These are phyloP conservation scores for Fallopia convolvulus DNA, from an alignment of 148 eudicot species.

Conservation along the genomic window DNA sequence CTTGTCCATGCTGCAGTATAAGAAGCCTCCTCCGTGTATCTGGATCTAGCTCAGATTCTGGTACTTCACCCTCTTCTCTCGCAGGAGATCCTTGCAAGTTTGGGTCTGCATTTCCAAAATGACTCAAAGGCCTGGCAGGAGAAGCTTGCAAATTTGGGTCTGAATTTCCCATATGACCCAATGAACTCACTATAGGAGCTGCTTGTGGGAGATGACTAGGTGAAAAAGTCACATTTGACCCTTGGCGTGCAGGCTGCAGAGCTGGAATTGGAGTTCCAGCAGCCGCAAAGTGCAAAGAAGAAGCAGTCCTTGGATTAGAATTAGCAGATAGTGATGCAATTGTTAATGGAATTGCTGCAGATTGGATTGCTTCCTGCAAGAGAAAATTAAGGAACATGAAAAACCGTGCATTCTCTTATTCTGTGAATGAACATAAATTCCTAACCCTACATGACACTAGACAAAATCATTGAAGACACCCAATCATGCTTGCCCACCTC, in stretches of 20 bases:
- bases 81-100: constrained; percentile 84
- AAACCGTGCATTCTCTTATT: background rate
- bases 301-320: constrained; percentile 45
- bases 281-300: constrained; percentile 32
- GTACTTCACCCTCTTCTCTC: constrained; percentile 96
- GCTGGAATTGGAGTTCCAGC: constrained; percentile 41
- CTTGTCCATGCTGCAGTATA: constrained; percentile 93
- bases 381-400: background rate
- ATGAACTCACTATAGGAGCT: constrained; percentile 40
- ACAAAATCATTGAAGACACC: background rate
- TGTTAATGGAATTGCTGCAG: constrained; percentile 34
- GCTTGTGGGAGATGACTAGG: constrained; percentile 41
- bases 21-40: constrained; percentile 94
- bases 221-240: constrained; percentile 39
- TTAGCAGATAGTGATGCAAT: constrained; percentile 29
- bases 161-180: constrained; percentile 41
- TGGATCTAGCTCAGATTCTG: constrained; percentile 96
- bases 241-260: constrained; percentile 32
- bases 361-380: constrained; percentile 61
- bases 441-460: constrained; percentile 52
- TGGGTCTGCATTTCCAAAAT: constrained; percentile 42
- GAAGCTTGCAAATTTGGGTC: constrained; percentile 68
- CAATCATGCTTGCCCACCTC: background rate
- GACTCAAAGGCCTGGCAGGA: constrained; percentile 65
- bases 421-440: background rate